Evolutionary conservation across 2,329 filamentous ascomycete species (phyloP).

Genomic region (Plenodomus lindquistii): DNA sequence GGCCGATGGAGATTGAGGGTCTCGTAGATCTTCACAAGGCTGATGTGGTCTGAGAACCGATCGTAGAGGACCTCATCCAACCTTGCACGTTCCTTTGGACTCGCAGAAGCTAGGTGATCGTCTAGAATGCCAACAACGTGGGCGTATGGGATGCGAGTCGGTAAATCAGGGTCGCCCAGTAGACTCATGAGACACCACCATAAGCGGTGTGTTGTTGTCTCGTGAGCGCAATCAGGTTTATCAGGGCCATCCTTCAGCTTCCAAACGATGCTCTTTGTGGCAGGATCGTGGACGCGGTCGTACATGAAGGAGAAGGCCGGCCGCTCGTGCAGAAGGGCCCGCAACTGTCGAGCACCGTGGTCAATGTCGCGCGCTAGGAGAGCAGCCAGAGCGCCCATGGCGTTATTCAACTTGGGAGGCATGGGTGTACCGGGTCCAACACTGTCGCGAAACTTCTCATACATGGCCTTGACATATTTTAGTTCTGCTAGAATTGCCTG

Average conservation of each 20-base stretch:
- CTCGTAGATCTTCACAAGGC: slow-evolving; percentile 12
- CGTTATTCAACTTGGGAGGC: slow-evolving; percentile 11
- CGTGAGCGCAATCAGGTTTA: not conserved
- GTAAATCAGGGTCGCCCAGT: slow-evolving; percentile 10
- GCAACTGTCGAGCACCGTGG: slow-evolving; percentile 4
- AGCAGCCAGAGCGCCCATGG: slow-evolving; percentile 12
- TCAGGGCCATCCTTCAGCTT: not conserved
- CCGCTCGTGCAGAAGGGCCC: slow-evolving; percentile 9
- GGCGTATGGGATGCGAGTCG: slow-evolving; percentile 6
- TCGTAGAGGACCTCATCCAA: slow-evolving; percentile 19
- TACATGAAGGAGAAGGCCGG: slow-evolving; percentile 13
- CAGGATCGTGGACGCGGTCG: not conserved
- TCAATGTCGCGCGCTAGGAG: slow-evolving; percentile 9
- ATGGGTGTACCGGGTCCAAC: slow-evolving; percentile 8
- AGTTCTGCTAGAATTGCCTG: slow-evolving; percentile 6
- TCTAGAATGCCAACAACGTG: slow-evolving; percentile 18
- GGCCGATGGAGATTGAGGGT: slow-evolving; percentile 15
- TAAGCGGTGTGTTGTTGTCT: slow-evolving; percentile 3
- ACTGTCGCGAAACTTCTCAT: slow-evolving; percentile 7
- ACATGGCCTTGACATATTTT: not conserved
- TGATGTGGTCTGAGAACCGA: slow-evolving; percentile 15
- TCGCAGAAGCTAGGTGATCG: slow-evolving; percentile 10
- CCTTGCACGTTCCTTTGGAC: slow-evolving; percentile 5
- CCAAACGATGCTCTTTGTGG: not conserved
- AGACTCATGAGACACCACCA: slow-evolving; percentile 15